phyloP scores from a whole-genome alignment of 345 rosid species.

The Corchorus olitorius region DNA sequence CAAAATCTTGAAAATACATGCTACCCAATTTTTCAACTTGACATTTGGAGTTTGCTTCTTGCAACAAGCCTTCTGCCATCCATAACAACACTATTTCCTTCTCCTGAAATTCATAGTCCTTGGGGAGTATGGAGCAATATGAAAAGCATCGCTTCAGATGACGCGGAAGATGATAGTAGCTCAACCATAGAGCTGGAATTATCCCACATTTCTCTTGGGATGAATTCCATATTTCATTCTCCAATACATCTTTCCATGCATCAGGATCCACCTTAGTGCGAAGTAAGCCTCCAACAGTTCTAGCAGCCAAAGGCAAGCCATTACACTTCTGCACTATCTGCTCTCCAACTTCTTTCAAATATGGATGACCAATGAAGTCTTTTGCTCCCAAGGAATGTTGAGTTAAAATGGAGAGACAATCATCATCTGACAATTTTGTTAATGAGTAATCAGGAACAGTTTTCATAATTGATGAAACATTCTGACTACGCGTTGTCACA shows the following conservation, averaged over 20 bases:
- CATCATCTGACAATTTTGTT: neutral
- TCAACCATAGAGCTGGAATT: conserved; percentile 21
- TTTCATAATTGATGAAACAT: neutral
- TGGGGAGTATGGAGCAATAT: conserved; percentile 20
- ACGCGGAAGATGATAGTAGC: conserved; percentile 26
- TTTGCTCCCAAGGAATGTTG: conserved; percentile 11
- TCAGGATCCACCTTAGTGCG: neutral
- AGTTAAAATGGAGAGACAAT: conserved; percentile 18
- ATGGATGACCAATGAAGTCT: neutral
- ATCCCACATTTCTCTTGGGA: neutral
- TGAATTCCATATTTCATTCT: conserved; percentile 14
- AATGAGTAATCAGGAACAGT: neutral
- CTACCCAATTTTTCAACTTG: conserved; percentile 5
- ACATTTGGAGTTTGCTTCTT: neutral
- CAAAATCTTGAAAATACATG: conserved; percentile 15
- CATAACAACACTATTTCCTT: conserved; percentile 23
- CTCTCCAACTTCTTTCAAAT: conserved; percentile 6
- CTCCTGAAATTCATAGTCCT: conserved; percentile 11
- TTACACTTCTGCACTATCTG: conserved; percentile 9
- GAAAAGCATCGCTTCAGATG: conserved; percentile 27
- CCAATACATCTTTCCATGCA: conserved; percentile 21
- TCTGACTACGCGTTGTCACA: conserved; percentile 14
- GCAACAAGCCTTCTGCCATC: conserved; percentile 36
- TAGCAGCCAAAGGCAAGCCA: conserved; percentile 28
- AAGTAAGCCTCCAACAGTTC: conserved; percentile 15